These are phyloP conservation scores for Aspergillus flavus DNA, from an alignment of 2,329 filamentous ascomycete species.

Conservation along the genomic window DNA sequence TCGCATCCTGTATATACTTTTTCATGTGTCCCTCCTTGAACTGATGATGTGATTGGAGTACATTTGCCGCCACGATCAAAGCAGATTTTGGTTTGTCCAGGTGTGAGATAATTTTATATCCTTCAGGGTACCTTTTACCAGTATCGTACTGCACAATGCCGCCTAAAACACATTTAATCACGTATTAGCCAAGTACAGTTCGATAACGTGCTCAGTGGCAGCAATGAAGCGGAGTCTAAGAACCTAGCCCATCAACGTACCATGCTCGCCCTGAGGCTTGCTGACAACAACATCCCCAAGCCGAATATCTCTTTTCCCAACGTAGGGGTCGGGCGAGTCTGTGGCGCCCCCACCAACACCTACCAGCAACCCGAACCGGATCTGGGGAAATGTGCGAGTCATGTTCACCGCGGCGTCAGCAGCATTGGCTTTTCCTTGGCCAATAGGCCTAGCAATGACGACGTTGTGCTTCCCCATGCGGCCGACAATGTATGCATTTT, in stretches of 20 bases:
- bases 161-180: background rate
- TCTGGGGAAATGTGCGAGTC: background rate
- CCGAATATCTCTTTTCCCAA: background rate
- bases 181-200: background rate
- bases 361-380: background rate
- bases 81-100: background rate
- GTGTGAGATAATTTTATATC: background rate
- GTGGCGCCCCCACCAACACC: slow-evolving; percentile 1
- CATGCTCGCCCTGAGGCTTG: background rate
- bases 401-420: background rate
- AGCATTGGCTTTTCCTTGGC: background rate
- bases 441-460: background rate
- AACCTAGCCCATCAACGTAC: background rate
- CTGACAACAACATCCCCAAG: slow-evolving; percentile 7
- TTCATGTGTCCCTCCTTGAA: background rate
- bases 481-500: background rate
- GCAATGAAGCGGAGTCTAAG: background rate
- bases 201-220: too few relatives aligned
- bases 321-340: background rate
- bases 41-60: background rate
- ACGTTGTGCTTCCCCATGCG: background rate
- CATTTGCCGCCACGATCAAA: background rate
- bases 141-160: background rate
- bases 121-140: background rate
- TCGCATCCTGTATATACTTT: background rate